Percentiles rank a stretch among this genome's conserved stretches.
Conservation (phyloP, 805 yeast genomes). For the Metschnikowia kunwiensis region DNA sequence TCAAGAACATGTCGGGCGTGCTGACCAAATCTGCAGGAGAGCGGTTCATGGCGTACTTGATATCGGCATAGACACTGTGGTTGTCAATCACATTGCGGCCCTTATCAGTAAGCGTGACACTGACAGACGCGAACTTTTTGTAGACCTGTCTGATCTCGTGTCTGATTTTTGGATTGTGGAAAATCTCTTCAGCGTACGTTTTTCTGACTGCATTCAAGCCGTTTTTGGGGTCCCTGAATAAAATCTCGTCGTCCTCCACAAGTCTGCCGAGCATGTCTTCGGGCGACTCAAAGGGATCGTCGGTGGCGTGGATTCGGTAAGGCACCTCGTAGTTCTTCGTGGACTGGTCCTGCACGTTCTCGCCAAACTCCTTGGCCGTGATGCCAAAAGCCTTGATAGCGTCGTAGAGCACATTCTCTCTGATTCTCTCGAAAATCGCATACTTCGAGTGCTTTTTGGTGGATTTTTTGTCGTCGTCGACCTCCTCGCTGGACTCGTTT, state of each 20-base stretch:
- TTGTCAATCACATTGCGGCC: conserved; percentile 66
- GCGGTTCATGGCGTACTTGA: conserved; percentile 86
- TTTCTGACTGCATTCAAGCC: conserved; percentile 73
- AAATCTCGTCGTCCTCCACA: conserved; percentile 44
- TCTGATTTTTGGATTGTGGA: conserved; percentile 77
- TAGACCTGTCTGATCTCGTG: conserved; percentile 62
- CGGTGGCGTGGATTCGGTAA: conserved; percentile 64
- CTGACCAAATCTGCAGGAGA: conserved; percentile 68
- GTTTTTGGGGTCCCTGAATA: conserved; percentile 54
- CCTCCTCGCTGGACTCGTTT: conserved; percentile 24
- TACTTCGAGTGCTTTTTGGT: conserved; percentile 57
- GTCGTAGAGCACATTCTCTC: conserved; percentile 58
- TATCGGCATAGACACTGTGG: conserved; percentile 78
- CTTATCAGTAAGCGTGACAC: conserved; percentile 78
- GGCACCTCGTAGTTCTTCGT: conserved; percentile 44
- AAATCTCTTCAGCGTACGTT: conserved; percentile 74
- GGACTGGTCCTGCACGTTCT: conserved; percentile 65
- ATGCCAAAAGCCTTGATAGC: conserved; percentile 73
- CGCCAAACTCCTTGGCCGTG: conserved; percentile 76
- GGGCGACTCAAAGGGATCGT: conserved; percentile 63
- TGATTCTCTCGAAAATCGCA: conserved; percentile 63
- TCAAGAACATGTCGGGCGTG: conserved; percentile 76
- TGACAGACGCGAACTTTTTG: conserved; percentile 62
- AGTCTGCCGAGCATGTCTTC: conserved; percentile 51
- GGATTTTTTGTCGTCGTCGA: conserved; percentile 20